Evolutionary conservation across 805 yeast genomes (phyloP).

Genomic region (Wickerhamiella kurtzmanii): DNA sequence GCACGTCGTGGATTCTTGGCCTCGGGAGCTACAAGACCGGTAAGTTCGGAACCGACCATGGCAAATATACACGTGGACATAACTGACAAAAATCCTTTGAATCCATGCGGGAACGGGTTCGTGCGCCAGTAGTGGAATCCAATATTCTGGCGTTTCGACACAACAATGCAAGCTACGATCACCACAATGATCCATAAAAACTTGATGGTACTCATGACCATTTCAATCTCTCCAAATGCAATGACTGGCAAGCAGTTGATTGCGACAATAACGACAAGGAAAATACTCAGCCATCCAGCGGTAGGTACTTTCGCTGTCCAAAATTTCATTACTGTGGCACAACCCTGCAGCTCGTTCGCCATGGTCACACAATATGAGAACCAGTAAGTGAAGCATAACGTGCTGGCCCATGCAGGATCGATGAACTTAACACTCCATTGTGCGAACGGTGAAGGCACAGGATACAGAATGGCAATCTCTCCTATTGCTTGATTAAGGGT

Average conservation of each 20-base stretch:
- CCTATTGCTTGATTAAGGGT: constrained; percentile 52
- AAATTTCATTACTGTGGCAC: constrained; percentile 37
- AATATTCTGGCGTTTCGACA: constrained; percentile 38
- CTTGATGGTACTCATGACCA: constrained; percentile 42
- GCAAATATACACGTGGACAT: constrained; percentile 64
- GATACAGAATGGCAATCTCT: constrained; percentile 51
- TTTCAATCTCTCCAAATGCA: constrained; percentile 55
- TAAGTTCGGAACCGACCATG: constrained; percentile 59
- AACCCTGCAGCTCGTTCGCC: constrained; percentile 48
- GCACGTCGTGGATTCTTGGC: constrained; percentile 50
- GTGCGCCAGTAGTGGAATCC: constrained; percentile 46
- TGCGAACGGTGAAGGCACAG: constrained; percentile 41
- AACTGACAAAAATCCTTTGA: constrained; percentile 56
- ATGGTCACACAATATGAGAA: constrained; percentile 48
- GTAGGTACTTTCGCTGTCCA: constrained; percentile 37
- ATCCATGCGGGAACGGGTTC: constrained; percentile 51
- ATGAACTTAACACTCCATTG: constrained; percentile 42
- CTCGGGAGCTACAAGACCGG: constrained; percentile 65
- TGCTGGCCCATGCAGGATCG: constrained; percentile 49
- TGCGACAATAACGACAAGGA: constrained; percentile 34
- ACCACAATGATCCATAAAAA: constrained; percentile 45
- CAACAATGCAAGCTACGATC: constrained; percentile 35
- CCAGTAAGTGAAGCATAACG: constrained; percentile 53
- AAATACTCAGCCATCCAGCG: constrained; percentile 43
- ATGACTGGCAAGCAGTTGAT: constrained; percentile 43